phyloP scores from a whole-genome alignment of 345 rosid species.

The Theobroma cacao region DNA sequence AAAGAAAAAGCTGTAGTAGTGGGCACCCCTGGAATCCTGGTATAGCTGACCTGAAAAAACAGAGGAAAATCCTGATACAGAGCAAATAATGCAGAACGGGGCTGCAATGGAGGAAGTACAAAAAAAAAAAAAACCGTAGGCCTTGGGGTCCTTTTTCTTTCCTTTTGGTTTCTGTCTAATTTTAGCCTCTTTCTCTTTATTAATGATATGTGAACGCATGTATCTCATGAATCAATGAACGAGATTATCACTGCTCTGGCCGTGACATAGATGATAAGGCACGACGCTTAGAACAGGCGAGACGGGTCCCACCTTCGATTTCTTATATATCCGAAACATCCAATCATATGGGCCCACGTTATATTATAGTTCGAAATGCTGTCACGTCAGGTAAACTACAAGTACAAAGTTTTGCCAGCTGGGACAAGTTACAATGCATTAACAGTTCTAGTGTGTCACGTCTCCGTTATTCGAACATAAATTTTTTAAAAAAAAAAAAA shows the following conservation, averaged over 20 bases:
- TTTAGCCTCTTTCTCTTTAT: neutral
- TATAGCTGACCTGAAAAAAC: neutral
- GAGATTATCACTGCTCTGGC: neutral
- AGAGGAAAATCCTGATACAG: neutral
- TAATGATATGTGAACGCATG: neutral
- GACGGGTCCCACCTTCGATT: neutral
- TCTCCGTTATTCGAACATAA: neutral
- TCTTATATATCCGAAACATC: neutral
- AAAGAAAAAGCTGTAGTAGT: neutral
- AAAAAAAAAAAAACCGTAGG: neutral
- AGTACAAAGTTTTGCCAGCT: neutral
- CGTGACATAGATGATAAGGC: neutral
- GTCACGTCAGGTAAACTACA: no score
- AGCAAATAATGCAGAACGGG: neutral
- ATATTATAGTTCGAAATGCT: neutral
- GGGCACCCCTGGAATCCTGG: neutral
- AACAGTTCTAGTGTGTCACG: neutral
- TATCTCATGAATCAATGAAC: neutral
- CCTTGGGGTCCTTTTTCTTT: neutral
- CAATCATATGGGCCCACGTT: neutral
- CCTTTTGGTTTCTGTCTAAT: neutral
- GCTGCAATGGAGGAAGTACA: neutral
- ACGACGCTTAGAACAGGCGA: neutral
- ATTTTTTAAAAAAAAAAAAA: no score
- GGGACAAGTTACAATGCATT: neutral